phyloP scores from a whole-genome alignment of 495 filamentous ascomycete genomes.

The Clavariopsis aquatica region DNA sequence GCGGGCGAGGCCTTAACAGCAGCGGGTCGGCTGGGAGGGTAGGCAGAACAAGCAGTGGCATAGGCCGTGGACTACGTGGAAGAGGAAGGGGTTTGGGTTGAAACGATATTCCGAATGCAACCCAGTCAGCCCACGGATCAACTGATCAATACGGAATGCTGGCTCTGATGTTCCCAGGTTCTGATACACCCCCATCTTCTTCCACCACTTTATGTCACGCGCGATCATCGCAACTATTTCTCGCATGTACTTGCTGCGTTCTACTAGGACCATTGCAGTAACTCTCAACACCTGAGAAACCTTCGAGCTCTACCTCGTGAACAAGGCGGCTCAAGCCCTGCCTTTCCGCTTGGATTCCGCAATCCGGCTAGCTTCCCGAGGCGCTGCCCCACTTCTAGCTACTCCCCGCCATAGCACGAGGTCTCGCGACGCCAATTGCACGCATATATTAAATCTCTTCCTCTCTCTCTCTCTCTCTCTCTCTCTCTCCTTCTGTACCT shows the following conservation, averaged over 20 bases:
- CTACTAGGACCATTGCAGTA: too few species aligned
- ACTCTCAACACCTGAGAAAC: too few species aligned
- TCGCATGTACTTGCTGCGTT: too few species aligned
- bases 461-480: not conserved
- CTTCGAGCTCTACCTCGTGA: too few species aligned
- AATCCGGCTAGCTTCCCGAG: constrained; percentile 13
- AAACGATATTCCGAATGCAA: not conserved
- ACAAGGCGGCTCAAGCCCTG: not conserved
- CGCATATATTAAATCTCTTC: constrained; percentile 6
- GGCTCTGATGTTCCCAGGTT: not conserved
- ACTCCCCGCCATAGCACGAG: constrained; percentile 17
- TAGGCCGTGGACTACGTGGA: constrained; percentile 23
- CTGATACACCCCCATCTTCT: too few species aligned
- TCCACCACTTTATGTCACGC: too few species aligned
- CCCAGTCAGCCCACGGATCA: not conserved
- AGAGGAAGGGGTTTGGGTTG: constrained; percentile 27
- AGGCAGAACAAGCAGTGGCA: constrained; percentile 15
- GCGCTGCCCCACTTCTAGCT: constrained; percentile 13
- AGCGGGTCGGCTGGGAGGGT: constrained; percentile 16
- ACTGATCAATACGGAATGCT: not conserved
- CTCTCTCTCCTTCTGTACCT: not conserved
- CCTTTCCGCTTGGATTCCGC: constrained; percentile 8
- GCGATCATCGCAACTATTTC: too few species aligned
- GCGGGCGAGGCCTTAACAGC: constrained; percentile 25
- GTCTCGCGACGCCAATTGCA: constrained; percentile 3